Base-by-base conservation (phyloP, 2,329 filamentous ascomycete species). In the Pestalotiopsis fici region DNA sequence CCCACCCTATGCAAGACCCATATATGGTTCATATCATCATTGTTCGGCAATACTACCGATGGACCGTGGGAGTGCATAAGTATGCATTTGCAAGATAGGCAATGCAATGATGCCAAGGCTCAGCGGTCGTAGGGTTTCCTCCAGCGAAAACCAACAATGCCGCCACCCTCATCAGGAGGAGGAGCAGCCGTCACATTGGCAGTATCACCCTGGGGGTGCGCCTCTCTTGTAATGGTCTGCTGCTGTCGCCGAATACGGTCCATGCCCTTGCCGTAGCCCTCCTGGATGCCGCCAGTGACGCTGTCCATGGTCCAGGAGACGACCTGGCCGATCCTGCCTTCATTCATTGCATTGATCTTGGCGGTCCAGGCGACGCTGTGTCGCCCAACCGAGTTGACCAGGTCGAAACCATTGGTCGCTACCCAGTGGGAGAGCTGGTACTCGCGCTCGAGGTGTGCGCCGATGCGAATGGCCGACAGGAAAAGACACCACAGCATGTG, bases 261-360 rank as follows among this genome's bases (percentile, higher is more conserved):
- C 47, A 77, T 57, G 15, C 76, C 76, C 13, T 77, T 77, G 21
- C 81, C 79, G 83, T 86, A 80, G 5, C 91, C 90, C 71, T 93
- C 89, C 72, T 89, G 88, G 55, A 93, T 81, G 0, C 91, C 92
- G 15, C 88, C 90, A 2, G 88, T 85, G 63, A 93, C 80, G 23
- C 89, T 87, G 69, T 90, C 85, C 1, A 91, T 77, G 73, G 88
- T 85, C 88, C 90, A 93, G 21, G 85, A 83, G 25, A 92, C 75
- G 3, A 83, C 80, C 69, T 88, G 83, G 0, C 90, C 89, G n/a
- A 92, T 79, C 68, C 84, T 87, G 0, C 91, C 91, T 68, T 92
- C 88, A 25, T 90, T 87, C 78, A 92, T 84, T 57, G 84, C 85
- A 67, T 84, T 85, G 3, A 93, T 80, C 0, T 85, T 83, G 11